Conservation (phyloP, 2,329 filamentous ascomycete species). For the Aplosporella prunicola region DNA sequence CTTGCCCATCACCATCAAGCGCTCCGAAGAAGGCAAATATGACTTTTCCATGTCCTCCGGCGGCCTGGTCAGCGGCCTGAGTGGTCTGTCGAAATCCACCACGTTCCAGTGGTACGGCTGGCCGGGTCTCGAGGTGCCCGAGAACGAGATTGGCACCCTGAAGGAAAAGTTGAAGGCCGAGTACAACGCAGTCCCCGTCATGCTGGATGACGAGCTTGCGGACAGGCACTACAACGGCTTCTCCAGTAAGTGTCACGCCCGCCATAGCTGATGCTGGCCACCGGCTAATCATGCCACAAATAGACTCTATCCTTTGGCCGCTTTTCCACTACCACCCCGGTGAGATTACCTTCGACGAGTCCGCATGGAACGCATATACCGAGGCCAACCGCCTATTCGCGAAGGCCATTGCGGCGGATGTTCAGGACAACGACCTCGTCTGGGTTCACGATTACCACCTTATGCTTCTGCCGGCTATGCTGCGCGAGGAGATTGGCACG, state of each 20-base stretch:
- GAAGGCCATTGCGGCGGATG: conserved; percentile 73
- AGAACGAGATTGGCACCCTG: conserved; percentile 66
- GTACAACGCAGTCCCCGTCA: conserved; percentile 83
- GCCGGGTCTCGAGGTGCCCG: conserved; percentile 87
- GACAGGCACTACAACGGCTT: conserved; percentile 98
- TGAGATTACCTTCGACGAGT: conserved; percentile 96
- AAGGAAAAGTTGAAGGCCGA: conserved; percentile 73
- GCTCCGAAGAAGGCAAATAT: conserved; percentile 83
- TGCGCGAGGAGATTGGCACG: conserved; percentile 76
- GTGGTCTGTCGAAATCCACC: conserved; percentile 81
- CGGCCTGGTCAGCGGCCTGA: conserved; percentile 86
- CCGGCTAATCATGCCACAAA: conserved; percentile 10
- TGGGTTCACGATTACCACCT: conserved; percentile 99
- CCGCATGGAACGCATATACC: conserved; percentile 84
- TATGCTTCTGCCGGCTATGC: conserved; percentile 92
- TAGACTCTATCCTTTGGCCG: conserved; percentile 95
- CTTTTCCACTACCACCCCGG: conserved; percentile 98
- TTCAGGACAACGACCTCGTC: conserved; percentile 86
- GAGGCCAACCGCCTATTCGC: conserved; percentile 91
- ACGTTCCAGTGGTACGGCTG: conserved; percentile 98
- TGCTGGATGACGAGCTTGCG: conserved; percentile 85
- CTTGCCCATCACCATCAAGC: conserved; percentile 92
- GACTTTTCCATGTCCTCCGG: conserved; percentile 95
- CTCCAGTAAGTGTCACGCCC: conserved; percentile 59
- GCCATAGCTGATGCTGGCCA: neutral